Evolutionary conservation across 2,329 filamentous ascomycete genomes (phyloP), one percentile per base, ranked within the genome.

Genomic region (Colletotrichum lini): DNA sequence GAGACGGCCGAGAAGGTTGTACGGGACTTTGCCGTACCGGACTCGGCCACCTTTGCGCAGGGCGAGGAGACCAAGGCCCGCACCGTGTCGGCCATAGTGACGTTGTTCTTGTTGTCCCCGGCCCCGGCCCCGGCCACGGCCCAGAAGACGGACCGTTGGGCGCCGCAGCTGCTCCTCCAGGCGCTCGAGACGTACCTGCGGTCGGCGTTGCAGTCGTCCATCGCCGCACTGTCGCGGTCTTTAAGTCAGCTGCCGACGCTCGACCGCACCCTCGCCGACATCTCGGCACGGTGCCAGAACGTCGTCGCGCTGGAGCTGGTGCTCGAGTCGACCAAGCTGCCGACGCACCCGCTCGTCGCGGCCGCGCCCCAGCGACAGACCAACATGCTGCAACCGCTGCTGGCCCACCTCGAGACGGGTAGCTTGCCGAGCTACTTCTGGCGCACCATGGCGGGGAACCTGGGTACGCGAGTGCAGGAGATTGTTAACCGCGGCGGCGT

Each of bases 381-480:
- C 3, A 88, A 84, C 68, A 87, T 98, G 52, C 86, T 98, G 0
- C 89, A 92, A 68, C 92, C 92, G 0, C 84, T 98, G 0, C 88
- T 97, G 10, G 84, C 89, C 13, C 86, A 92, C n/a, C 88, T 99
- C 9, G 96, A 98, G 81, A 98, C 95, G 0, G 90, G 93, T 0
- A 96, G 94, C 2, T 84, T 99, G 18, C 91, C 94, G 1, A 96
- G 93, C 0, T 97, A 96, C 80, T 99, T 98, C 83, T 99, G 96
- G 95, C 89, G 96, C 64, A 93, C 93, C 10, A 88, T 98, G 77
- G 96, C 96, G 0, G 90, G 93, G 0, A 92, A 90, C 67, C 86
- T 98, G 70, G 90, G 92, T 4, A 85, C 91, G 0, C 89, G 94
- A 26, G 94, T 98, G 0, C 92, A 95, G 80, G 96, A 98, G 74